A percentile compares a stretch with the other conserved stretches of the same genome.
These are phyloP conservation scores for Hondaea fermentalgiana DNA, from an alignment of 108 stramenopile species.

Conservation along the genomic window DNA sequence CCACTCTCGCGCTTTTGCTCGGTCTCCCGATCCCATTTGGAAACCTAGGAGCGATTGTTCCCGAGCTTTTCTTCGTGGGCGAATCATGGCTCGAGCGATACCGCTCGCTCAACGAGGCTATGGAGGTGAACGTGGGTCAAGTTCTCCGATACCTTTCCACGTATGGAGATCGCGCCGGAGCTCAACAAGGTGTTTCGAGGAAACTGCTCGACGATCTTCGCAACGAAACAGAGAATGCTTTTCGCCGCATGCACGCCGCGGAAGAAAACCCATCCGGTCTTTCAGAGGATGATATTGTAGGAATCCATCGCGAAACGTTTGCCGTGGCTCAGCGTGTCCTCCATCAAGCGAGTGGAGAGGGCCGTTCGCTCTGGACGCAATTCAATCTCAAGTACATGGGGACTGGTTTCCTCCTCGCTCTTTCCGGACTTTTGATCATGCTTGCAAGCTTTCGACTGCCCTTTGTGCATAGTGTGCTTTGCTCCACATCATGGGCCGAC, in stretches of 20 bases:
- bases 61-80: constrained; percentile 51
- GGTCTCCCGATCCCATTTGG: constrained; percentile 88
- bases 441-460: background rate
- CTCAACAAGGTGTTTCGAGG: background rate
- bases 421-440: background rate
- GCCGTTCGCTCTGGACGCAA: background rate
- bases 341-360: background rate
- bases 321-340: background rate
- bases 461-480: no score
- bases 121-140: background rate
- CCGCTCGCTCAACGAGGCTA: background rate
- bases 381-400: background rate
- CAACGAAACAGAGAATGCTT: background rate
- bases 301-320: background rate
- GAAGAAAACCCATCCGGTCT: background rate
- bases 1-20: constrained; percentile 74
- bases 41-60: constrained; percentile 76
- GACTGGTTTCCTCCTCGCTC: background rate
- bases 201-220: background rate
- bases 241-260: background rate
- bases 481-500: no score
- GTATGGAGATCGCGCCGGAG: background rate
- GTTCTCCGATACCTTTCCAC: background rate
- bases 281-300: background rate
- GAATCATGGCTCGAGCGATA: background rate